Base-by-base conservation (phyloP, 140 eudicot species). In the Ambrosia hybrid region DNA sequence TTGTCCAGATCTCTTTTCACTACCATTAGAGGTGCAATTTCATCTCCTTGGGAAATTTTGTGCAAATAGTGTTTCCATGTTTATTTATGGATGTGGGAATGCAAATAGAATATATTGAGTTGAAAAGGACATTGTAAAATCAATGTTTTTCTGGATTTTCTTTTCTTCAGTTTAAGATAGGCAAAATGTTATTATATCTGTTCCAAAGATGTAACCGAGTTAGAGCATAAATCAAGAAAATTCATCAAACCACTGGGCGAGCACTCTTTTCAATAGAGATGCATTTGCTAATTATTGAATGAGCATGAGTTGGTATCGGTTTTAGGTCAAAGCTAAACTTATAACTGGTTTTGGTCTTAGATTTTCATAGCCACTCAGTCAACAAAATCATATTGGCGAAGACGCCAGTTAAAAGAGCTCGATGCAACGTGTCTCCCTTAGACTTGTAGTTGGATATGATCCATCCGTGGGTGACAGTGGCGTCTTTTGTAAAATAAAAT, bases 1-100 rank as follows among this genome's bases (percentile, higher is more conserved):
- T 17, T 2, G 30, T 62, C 34, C 8, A 57, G 34, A 76, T 12
- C 62, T 74, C 61, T 9, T 49, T 73, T 67, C 56, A 21, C 70
- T 79, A 8, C 43, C 53, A 39, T 65, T 70, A 80, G 82, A 78
- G 86, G 76, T 79, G 76, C 60, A 67, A 70, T 77, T 72, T 68
- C 83, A 71, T 73, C 83, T 82, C 68, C 72, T 67, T 36, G 71
- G 77, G 52, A 66, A 69, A 67, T 52, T 75, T 73, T 70, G 80
- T 11, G 80, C 69, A 61, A 79, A 74, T 16, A 73, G 74, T 17
- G 73, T 70, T 67, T 82, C 74, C 51, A 34, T 66, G 59, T 66
- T 79, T 34, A 43, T 59, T 65, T 57, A 30, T 64, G 76, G 65
- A 60, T 59, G 43, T 69, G 75, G 71, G 73, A 78, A 63, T 71